Conservation (phyloP, 2,329 filamentous ascomycete genomes). For the Plenodomus tracheiphilus region DNA sequence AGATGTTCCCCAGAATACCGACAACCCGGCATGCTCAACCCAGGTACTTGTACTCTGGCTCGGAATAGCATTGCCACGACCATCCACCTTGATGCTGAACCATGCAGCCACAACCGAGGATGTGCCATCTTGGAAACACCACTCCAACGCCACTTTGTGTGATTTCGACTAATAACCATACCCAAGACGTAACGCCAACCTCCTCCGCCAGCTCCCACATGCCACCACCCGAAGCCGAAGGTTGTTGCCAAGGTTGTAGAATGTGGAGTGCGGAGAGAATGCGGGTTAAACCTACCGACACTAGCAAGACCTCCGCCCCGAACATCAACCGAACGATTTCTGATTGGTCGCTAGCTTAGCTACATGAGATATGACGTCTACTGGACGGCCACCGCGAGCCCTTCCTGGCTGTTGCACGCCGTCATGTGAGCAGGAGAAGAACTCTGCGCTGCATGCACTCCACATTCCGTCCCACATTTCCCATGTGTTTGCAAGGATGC, state of each 20-base stretch:
- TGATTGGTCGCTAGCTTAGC: constrained; percentile 9
- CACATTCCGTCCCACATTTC: constrained; percentile 4
- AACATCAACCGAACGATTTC: constrained; percentile 7
- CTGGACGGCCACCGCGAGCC: not conserved
- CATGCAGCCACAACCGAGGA: constrained; percentile 9
- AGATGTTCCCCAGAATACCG: not conserved
- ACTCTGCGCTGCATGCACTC: not conserved
- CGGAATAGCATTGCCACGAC: not conserved
- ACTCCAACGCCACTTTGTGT: not conserved
- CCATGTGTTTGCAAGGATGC: constrained; percentile 1
- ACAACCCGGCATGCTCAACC: not conserved
- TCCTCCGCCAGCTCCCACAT: not conserved
- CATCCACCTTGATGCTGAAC: constrained; percentile 1
- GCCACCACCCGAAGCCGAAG: not conserved
- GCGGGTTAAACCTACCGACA: constrained; percentile 8
- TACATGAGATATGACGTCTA: constrained; percentile 1
- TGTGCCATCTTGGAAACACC: not conserved
- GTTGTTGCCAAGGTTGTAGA: not conserved
- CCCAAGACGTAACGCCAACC: not conserved
- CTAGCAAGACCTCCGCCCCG: constrained; percentile 2
- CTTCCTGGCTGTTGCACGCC: not conserved
- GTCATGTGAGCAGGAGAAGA: constrained; percentile 1
- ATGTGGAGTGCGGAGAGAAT: constrained; percentile 15
- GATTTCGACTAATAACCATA: not conserved
- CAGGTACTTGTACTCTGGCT: constrained; percentile 13